Evolutionary conservation across 1,139 yeast genomes (phyloP), one percentile per base, ranked within the genome.

Genomic region (Debaryomycetaceae sp.): DNA sequence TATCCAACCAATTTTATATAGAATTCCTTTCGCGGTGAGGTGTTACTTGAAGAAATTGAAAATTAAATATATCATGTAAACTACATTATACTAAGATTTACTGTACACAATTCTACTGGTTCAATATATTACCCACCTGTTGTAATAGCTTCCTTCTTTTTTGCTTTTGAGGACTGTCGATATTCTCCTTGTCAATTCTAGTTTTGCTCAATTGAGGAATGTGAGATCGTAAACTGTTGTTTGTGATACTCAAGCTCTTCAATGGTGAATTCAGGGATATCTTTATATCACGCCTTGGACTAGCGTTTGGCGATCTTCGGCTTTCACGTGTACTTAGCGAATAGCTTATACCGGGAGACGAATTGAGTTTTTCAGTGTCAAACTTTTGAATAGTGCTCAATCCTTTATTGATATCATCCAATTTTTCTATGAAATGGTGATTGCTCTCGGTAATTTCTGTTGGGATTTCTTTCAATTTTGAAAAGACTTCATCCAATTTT

Each of bases 141-240:
- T 49, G 50, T n/a, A 46, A 39, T 14, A 55, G 14, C 45, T 53
- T 50, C 46, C 55, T 49, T 38, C 50, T 50, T 39, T 57, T 57
- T 13, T 45, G 38, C 9, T 48, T 52, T 11, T 48, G 50, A 7
- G 40, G 24, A 39, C 51, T 54, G 35, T 54, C 57, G 36, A 42
- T 47, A 36, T 48, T 47, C 33, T 48, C 42, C 22, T 36, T 37
- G 20, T 48, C 51, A 11, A 40, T 37, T 14, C 24, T 39, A 8
- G 44, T 22, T 35, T 42, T 44, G 35, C 42, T 40, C n/a, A 49
- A 40, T 39, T 49, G 50, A 13, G 52, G 52, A 33, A 48, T 48
- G 35, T 45, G 45, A 36, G 44, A 41, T 29, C 41, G 24, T 24
- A 24, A 9, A 35, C 20, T 9, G 8, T 23, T 13, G n/a, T 31